These are phyloP conservation scores for Pestalotiopsis sp. DNA, from an alignment of 2,329 filamentous ascomycete species.

Conservation along the genomic window DNA sequence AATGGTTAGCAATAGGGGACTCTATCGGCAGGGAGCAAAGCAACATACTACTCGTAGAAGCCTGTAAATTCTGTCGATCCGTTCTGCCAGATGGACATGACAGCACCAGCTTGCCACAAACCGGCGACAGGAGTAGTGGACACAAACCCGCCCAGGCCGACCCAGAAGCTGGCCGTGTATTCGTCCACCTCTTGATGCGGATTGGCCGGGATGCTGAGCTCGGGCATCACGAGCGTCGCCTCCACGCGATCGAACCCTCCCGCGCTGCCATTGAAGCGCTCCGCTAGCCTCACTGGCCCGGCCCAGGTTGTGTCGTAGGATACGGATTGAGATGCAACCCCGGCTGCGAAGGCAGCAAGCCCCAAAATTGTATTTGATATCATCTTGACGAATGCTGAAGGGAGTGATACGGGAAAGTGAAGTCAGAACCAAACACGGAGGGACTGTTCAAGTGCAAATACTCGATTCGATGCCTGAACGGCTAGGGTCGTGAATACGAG, in stretches of 20 bases:
- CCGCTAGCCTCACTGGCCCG: neutral
- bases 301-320: slow-evolving; percentile 9
- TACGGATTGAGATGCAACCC: neutral
- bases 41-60: slow-evolving; percentile 3
- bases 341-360: neutral
- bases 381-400: neutral
- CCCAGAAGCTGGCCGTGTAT: slow-evolving; percentile 5
- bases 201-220: slow-evolving; percentile 3
- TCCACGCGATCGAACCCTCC: slow-evolving; percentile 4
- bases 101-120: neutral
- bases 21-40: neutral
- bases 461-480: neutral
- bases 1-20: neutral
- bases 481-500: neutral
- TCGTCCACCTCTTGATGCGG: neutral
- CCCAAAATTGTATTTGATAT: neutral
- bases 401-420: neutral
- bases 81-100: slow-evolving; percentile 1
- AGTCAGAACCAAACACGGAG: neutral
- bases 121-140: neutral
- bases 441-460: neutral
- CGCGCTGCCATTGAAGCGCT: slow-evolving; percentile 5
- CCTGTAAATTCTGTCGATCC: slow-evolving; percentile 3
- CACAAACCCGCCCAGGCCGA: neutral
- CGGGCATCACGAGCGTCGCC: slow-evolving; percentile 8